phyloP scores from a whole-genome alignment of 106 monocot species.

The Chionographis japonica region DNA sequence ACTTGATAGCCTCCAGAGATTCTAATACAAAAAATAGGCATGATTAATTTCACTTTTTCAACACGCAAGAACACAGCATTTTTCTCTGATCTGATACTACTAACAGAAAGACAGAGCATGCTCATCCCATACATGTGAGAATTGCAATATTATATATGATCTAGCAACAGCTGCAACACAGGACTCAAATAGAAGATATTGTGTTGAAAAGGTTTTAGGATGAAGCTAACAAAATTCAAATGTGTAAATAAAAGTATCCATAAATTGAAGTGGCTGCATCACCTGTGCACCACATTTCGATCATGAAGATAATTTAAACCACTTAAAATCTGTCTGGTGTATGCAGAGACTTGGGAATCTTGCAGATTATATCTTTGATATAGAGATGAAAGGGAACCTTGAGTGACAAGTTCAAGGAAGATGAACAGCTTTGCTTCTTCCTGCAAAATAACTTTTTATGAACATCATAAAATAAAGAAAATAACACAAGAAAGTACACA shows the following conservation, averaged over 20 bases:
- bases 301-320: slow-evolving; percentile 89
- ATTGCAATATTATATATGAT: neutral
- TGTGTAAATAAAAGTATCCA: no score
- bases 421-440: slow-evolving; percentile 77
- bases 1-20: no score
- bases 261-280: slow-evolving; percentile 11
- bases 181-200: no score
- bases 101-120: no score
- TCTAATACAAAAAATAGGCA: no score
- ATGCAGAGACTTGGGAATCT: slow-evolving; percentile 75
- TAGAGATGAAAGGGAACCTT: slow-evolving; percentile 82
- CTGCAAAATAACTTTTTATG: slow-evolving; percentile 29
- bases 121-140: no score
- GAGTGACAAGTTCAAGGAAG: slow-evolving; percentile 85
- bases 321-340: slow-evolving; percentile 83
- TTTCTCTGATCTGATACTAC: no score
- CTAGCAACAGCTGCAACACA: no score
- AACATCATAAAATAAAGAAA: neutral
- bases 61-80: no score
- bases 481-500: neutral
- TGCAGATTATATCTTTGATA: slow-evolving; percentile 75
- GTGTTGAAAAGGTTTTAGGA: no score
- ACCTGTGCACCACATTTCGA: slow-evolving; percentile 86
- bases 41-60: no score
- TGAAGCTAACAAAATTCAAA: no score